Conservation (phyloP, 805 yeast species). For the Cyberlindnera maclurae region DNA sequence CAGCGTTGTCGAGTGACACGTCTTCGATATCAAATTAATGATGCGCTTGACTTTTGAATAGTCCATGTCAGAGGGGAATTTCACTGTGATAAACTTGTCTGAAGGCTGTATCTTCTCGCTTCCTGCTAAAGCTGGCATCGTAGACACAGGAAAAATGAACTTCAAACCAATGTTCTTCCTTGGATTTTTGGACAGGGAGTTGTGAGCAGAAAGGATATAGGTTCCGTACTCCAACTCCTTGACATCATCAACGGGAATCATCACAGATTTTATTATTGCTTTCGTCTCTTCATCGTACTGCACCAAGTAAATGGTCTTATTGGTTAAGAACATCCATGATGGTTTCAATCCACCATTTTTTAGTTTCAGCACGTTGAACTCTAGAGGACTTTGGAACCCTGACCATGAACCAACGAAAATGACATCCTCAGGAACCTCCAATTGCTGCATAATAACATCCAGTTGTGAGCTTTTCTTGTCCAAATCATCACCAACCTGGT, state of each 20-base stretch:
- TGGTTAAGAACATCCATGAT: constrained; percentile 19
- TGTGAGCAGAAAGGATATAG: constrained; percentile 18
- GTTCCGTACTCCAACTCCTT: constrained; percentile 26
- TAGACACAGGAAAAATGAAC: constrained; percentile 8
- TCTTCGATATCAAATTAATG: constrained; percentile 20
- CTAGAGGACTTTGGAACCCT: constrained; percentile 20
- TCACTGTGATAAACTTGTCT: constrained; percentile 12
- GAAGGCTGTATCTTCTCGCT: background rate
- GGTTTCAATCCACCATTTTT: constrained; percentile 4
- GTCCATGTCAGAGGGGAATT: constrained; percentile 22
- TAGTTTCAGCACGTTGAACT: constrained; percentile 13
- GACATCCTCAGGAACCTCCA: constrained; percentile 16
- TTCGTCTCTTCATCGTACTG: constrained; percentile 16
- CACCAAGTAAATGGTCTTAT: constrained; percentile 15
- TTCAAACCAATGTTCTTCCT: constrained; percentile 27
- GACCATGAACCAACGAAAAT: constrained; percentile 23
- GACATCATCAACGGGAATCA: constrained; percentile 15
- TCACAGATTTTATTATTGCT: constrained; percentile 11
- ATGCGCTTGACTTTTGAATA: constrained; percentile 18
- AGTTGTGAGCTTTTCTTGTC: constrained; percentile 25
- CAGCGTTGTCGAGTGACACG: constrained; percentile 19
- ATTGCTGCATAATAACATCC: constrained; percentile 9
- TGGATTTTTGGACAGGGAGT: constrained; percentile 21
- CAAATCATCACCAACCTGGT: constrained; percentile 14
- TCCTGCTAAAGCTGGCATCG: background rate